A percentile compares a stretch with the other conserved stretches of the same genome.
phyloP scores from a whole-genome alignment of 1,284 basidiomycete species.

The Bondarzewia mesenterica region DNA sequence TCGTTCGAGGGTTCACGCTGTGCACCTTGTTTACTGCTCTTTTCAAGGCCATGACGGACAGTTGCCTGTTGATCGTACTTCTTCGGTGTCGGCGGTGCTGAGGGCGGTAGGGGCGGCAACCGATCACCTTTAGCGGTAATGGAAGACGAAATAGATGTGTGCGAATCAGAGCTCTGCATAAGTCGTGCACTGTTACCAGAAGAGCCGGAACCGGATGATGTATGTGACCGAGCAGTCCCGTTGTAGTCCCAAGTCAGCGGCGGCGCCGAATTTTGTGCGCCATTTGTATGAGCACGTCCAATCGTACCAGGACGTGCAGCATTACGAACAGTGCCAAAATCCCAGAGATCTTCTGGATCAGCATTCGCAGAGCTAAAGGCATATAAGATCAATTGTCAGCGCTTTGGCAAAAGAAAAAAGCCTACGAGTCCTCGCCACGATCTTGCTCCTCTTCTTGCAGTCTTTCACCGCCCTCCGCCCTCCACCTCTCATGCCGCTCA shows the following conservation, averaged over 20 bases:
- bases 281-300: conserved; percentile 46
- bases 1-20: conserved; percentile 49
- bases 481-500: conserved; percentile 91
- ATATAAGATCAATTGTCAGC: conserved; percentile 37
- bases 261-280: conserved; percentile 52
- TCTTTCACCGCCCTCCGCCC: conserved; percentile 79
- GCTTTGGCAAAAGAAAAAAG: conserved; percentile 5
- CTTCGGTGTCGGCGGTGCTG: conserved; percentile 30
- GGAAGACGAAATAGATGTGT: conserved; percentile 27
- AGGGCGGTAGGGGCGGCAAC: conserved; percentile 48
- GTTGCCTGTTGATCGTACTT: conserved; percentile 55
- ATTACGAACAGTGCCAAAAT: conserved; percentile 86
- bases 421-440: conserved; percentile 50
- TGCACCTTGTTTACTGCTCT: conserved; percentile 13
- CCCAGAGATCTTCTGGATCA: conserved; percentile 86
- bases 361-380: background rate
- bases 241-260: conserved; percentile 73
- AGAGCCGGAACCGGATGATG: conserved; percentile 25
- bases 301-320: conserved; percentile 39
- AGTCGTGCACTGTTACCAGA: conserved; percentile 13
- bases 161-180: conserved; percentile 12
- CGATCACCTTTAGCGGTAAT: conserved; percentile 43
- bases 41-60: conserved; percentile 41
- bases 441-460: conserved; percentile 65
- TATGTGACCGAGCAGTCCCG: conserved; percentile 34